These are phyloP conservation scores for Rosa lucieae DNA, from an alignment of 306 rosid species.

Conservation along the genomic window DNA sequence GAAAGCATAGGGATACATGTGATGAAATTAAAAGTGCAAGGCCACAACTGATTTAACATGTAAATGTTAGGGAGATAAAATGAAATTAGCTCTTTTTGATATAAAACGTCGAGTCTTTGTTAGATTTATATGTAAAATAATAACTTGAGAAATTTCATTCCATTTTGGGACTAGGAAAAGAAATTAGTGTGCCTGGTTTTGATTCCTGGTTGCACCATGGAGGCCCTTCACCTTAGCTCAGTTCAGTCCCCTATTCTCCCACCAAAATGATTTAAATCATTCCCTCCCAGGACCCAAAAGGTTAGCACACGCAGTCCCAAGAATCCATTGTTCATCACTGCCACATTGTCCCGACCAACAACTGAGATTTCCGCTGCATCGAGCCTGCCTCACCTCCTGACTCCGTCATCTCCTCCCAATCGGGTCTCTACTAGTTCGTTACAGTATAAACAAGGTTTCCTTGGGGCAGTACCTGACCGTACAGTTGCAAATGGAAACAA, in stretches of 20 bases:
- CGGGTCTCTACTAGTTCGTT: slow-evolving; percentile 52
- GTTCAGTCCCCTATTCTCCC: slow-evolving; percentile 27
- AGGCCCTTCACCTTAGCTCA: slow-evolving; percentile 40
- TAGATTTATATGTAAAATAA: neutral
- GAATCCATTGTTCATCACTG: slow-evolving; percentile 32
- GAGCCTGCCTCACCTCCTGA: neutral
- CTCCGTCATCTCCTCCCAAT: slow-evolving; percentile 24
- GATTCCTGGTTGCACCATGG: slow-evolving; percentile 40
- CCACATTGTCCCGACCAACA: slow-evolving; percentile 46
- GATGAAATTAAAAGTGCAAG: too few relatives aligned
- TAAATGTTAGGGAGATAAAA: too few relatives aligned
- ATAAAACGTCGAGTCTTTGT: neutral
- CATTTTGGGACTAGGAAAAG: neutral
- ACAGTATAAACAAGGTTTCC: slow-evolving; percentile 69
- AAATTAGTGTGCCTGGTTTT: neutral
- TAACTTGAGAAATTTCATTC: neutral
- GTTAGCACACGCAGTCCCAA: neutral
- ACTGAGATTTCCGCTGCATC: slow-evolving; percentile 33
- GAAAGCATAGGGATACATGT: too few relatives aligned
- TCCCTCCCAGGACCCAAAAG: slow-evolving; percentile 2
- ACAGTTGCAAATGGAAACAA: slow-evolving; percentile 26
- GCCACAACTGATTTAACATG: too few relatives aligned
- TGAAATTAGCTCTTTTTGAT: neutral
- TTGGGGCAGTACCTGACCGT: slow-evolving; percentile 68
- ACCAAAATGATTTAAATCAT: slow-evolving; percentile 1